These are phyloP conservation scores for Trichoderma koningii DNA, from an alignment of 2,329 filamentous ascomycete species.

Conservation along the genomic window DNA sequence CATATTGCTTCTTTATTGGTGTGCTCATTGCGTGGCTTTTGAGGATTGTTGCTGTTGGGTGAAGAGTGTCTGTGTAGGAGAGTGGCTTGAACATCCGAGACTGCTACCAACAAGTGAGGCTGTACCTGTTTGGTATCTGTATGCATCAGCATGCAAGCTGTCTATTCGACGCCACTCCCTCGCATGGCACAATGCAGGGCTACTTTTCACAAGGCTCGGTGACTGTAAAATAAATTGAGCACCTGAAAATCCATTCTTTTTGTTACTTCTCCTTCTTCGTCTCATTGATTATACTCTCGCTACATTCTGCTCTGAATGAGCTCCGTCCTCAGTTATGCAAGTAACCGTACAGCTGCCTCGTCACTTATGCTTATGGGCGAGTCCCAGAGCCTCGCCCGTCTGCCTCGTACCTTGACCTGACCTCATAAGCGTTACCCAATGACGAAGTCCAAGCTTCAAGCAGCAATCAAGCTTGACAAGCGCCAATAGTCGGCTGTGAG, in stretches of 20 bases:
- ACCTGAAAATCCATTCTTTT: neutral
- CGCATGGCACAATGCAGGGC: neutral
- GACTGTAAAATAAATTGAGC: neutral
- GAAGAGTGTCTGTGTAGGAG: neutral
- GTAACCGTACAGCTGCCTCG: neutral
- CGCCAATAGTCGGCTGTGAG: conserved; percentile 5
- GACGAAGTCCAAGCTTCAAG: conserved; percentile 14
- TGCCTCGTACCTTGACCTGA: neutral
- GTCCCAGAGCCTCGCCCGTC: conserved; percentile 18
- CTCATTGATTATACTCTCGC: neutral
- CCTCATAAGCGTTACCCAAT: conserved; percentile 8
- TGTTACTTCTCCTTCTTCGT: neutral
- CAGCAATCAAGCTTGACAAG: conserved; percentile 2
- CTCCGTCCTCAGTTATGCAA: neutral
- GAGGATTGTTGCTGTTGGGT: neutral
- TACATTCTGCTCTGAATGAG: neutral
- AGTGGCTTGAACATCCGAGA: neutral
- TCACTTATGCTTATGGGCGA: conserved; percentile 23
- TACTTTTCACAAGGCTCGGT: neutral
- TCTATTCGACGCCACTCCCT: neutral
- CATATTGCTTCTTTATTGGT: too few species aligned
- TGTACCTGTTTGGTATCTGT: neutral
- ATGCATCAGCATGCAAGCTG: neutral
- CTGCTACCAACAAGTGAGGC: neutral
- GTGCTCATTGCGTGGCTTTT: neutral